phyloP scores from a whole-genome alignment of 2,329 filamentous ascomycete genomes.

The Diaporthe caulivora region DNA sequence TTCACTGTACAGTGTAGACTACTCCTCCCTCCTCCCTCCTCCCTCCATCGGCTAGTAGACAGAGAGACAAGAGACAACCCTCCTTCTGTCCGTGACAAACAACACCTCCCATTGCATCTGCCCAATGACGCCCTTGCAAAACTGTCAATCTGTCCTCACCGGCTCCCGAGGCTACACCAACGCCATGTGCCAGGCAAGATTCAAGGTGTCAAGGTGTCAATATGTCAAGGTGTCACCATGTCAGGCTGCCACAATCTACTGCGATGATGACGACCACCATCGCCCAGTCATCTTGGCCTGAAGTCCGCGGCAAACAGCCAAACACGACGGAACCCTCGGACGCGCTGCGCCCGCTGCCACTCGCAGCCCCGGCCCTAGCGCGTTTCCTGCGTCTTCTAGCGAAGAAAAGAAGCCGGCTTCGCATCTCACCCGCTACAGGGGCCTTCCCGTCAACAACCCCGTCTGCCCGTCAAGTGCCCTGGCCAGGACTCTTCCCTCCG shows the following conservation, averaged over 20 bases:
- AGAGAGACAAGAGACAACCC: neutral
- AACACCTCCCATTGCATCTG: neutral
- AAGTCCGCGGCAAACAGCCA: slow-evolving; percentile 7
- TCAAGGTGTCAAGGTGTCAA: neutral
- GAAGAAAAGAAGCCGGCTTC: slow-evolving; percentile 40
- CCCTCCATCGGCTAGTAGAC: neutral
- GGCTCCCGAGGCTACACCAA: neutral
- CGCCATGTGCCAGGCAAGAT: neutral
- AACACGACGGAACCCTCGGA: slow-evolving; percentile 31
- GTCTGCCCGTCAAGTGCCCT: neutral
- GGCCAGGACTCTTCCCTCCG: neutral
- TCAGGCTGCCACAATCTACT: slow-evolving; percentile 23
- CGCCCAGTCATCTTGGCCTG: neutral
- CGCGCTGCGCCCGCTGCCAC: slow-evolving; percentile 15
- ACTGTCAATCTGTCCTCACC: slow-evolving; percentile 28
- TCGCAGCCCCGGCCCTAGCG: neutral
- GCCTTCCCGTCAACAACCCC: neutral
- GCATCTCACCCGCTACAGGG: slow-evolving; percentile 9
- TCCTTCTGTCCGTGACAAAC: slow-evolving; percentile 11
- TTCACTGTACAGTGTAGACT: neutral
- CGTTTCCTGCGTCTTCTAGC: slow-evolving; percentile 21
- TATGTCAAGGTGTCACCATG: too few species aligned
- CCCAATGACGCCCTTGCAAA: neutral
- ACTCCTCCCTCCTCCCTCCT: neutral
- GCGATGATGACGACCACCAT: slow-evolving; percentile 13